Evolutionary conservation across 768 basidiomycete genomes (phyloP), one percentile per base, ranked within the genome.

Genomic region (Cystofilobasidium capitatum): DNA sequence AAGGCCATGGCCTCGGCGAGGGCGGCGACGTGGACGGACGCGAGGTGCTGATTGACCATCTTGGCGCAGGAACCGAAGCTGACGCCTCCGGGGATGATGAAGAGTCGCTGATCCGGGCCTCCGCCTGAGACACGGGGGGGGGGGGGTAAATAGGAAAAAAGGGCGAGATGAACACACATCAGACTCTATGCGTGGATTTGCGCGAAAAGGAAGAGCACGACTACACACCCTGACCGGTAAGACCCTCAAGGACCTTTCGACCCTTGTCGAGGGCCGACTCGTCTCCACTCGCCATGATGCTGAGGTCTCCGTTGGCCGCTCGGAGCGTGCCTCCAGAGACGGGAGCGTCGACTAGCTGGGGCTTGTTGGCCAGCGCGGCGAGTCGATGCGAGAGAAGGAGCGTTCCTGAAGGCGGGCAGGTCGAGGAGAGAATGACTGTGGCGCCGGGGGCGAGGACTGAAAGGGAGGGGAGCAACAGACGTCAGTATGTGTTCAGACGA

Each of bases 241-340:
- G 36, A 5, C 47, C 66, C 26, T 67, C 39, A 26, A 67, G 59
- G 31, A 67, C 60, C 22, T 58, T 37, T 54, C 58, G 37, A 29
- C 45, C 66, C 45, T 55, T 62, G n/a, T 51, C 47, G 51, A 67
- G 40, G 17, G 47, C 66, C 12, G 36, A 24, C 39, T 55, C 64
- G 39, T 58, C 57, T 20, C 57, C 64, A 17, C 58, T 42, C 26
- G 39, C 66, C 58, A 67, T 67, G 59, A 67, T 62, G 29, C 44
- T 54, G 12, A 67, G 66, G 35, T 60, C 60, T 16, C 66, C 66
- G 39, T 51, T 33, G 39, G 66, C 66, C 17, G 66, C 66, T 39
- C 66, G 58, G n/a, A 47, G 44, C 5, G 66, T 54, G 16, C 66
- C 66, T 16, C 66, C 66, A 29, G 66, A 67, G 7, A 67, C 66